Conservation (phyloP, 2,329 filamentous ascomycete species). For the Pseudocercospora crystallina region DNA sequence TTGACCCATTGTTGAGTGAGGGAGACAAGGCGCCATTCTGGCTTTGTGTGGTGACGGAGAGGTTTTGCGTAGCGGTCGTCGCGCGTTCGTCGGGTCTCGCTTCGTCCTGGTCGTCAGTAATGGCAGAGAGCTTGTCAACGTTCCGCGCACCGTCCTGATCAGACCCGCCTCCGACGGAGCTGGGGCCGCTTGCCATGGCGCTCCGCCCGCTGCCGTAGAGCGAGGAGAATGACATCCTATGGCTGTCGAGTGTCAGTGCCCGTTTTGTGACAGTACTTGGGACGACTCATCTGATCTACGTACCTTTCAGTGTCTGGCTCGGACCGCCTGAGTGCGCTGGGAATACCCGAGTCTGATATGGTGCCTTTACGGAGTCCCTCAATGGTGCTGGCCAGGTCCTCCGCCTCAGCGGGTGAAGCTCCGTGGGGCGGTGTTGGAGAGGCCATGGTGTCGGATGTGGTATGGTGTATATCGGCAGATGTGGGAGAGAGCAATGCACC, state of each 20-base stretch:
- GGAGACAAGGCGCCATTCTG: constrained; percentile 46
- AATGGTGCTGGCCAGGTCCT: constrained; percentile 13
- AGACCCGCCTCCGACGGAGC: constrained; percentile 46
- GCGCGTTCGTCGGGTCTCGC: constrained; percentile 19
- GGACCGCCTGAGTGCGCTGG: constrained; percentile 23
- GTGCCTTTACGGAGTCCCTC: constrained; percentile 16
- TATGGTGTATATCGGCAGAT: neutral
- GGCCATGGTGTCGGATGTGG: neutral
- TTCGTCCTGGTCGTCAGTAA: constrained; percentile 16
- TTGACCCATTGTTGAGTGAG: constrained; percentile 23
- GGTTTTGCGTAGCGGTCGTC: constrained; percentile 46
- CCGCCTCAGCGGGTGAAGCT: constrained; percentile 14
- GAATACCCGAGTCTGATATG: constrained; percentile 19
- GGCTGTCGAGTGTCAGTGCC: constrained; percentile 44
- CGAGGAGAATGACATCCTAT: constrained; percentile 72
- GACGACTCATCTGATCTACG: no score
- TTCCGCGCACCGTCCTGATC: constrained; percentile 43
- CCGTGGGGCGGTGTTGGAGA: constrained; percentile 1
- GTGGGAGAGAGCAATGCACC: neutral
- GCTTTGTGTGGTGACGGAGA: constrained; percentile 46
- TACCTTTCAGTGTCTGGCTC: constrained; percentile 25
- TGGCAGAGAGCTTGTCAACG: constrained; percentile 11
- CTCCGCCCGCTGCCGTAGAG: constrained; percentile 65
- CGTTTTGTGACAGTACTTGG: no score
- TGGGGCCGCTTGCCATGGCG: constrained; percentile 47